These are phyloP conservation scores for Gossypium australe DNA, from an alignment of 345 rosid species.

Conservation along the genomic window DNA sequence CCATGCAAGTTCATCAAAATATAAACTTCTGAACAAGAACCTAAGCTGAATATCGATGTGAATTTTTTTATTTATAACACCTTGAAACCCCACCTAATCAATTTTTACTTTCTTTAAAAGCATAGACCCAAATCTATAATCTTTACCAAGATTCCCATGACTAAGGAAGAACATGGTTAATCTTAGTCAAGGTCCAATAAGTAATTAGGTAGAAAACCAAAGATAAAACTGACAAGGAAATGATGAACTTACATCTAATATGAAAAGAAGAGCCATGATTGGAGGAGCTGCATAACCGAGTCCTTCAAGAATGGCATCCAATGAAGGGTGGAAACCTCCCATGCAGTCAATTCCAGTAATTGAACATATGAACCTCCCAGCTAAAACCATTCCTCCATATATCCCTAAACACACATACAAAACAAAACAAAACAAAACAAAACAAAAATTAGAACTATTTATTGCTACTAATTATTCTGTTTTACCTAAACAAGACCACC, in stretches of 20 bases:
- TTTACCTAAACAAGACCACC: neutral
- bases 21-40: neutral
- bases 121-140: neutral
- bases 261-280: conserved; percentile 90
- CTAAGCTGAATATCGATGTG: neutral
- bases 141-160: neutral
- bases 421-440: neutral
- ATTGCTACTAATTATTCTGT: neutral
- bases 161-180: neutral
- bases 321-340: conserved; percentile 77
- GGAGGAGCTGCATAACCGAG: conserved; percentile 96
- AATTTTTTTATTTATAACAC: neutral
- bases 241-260: conserved; percentile 57
- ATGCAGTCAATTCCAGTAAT: conserved; percentile 68
- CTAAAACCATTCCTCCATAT: conserved; percentile 87
- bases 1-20: conserved; percentile 13
- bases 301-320: conserved; percentile 72
- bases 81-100: neutral
- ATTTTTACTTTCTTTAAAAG: neutral
- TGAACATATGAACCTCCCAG: conserved; percentile 88
- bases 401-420: conserved; percentile 43
- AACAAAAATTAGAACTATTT: neutral
- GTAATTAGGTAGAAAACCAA: neutral
- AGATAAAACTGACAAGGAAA: neutral
- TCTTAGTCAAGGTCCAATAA: neutral